Evolutionary conservation across 2,329 filamentous ascomycete genomes (phyloP).

Genomic region (Fusarium multiceps): DNA sequence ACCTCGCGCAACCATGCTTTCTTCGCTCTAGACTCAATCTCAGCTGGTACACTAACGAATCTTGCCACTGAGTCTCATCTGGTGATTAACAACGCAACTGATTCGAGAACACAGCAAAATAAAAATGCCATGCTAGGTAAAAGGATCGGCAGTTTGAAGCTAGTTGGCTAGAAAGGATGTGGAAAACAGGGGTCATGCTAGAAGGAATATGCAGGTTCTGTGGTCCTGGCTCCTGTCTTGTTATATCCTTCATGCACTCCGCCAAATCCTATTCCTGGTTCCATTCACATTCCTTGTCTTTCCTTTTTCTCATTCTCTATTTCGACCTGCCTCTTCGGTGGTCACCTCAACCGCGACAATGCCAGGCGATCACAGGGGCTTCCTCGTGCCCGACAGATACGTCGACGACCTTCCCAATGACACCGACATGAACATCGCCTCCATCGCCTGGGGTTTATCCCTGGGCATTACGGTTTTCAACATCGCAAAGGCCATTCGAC

Average conservation of each 20-base stretch:
- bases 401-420: constrained; percentile 35
- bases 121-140: too few species aligned
- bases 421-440: constrained; percentile 44
- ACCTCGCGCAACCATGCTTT: background rate
- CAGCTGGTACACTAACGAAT: background rate
- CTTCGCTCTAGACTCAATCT: background rate
- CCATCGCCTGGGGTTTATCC: constrained; percentile 46
- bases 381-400: constrained; percentile 40
- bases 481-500: constrained; percentile 38
- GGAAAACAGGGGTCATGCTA: constrained; percentile 9
- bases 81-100: background rate
- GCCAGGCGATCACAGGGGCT: constrained; percentile 26
- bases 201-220: constrained; percentile 7
- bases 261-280: background rate
- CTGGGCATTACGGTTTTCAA: constrained; percentile 43
- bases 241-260: constrained; percentile 10
- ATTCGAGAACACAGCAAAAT: background rate
- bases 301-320: background rate
- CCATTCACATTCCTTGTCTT: constrained; percentile 9
- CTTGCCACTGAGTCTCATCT: background rate
- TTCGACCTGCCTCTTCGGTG: background rate
- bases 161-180: background rate
- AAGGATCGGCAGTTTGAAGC: constrained; percentile 17
- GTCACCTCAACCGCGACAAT: constrained; percentile 23
- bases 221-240: background rate